Evolutionary conservation across 2,329 filamentous ascomycete species (phyloP).

Genomic region (Colletotrichum sp.): DNA sequence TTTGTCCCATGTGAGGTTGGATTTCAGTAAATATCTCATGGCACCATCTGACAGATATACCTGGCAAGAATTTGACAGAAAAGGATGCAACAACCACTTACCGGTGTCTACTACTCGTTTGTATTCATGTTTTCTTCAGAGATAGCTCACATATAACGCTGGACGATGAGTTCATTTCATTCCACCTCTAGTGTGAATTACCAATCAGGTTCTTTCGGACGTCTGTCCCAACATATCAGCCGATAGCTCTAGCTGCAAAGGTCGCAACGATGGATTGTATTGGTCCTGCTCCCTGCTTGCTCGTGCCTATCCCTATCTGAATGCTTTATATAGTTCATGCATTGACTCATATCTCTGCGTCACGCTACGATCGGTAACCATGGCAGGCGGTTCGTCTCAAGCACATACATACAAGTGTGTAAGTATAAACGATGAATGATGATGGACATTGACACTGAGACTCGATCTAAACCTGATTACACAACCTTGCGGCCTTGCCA

Average conservation of each 20-base stretch:
- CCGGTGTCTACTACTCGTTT: neutral
- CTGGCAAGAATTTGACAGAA: rapidly evolving
- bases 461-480: no score
- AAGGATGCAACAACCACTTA: rapidly evolving
- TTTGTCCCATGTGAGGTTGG: rapidly evolving
- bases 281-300: neutral
- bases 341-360: neutral
- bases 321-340: neutral
- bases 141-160: neutral
- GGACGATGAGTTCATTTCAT: neutral
- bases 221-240: neutral
- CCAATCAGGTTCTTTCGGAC: neutral
- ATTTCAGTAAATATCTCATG: rapidly evolving
- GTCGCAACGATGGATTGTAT: rapidly evolving
- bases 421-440: no score
- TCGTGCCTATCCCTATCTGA: neutral
- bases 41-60: neutral
- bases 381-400: no score
- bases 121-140: neutral
- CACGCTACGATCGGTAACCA: no score
- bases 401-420: no score
- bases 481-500: no score
- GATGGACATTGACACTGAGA: no score
- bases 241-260: neutral
- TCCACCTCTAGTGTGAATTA: neutral